Percentiles rank a stretch among this genome's conserved stretches.
Conservation (phyloP, 768 basidiomycete species). For the Suillus decipiens region DNA sequence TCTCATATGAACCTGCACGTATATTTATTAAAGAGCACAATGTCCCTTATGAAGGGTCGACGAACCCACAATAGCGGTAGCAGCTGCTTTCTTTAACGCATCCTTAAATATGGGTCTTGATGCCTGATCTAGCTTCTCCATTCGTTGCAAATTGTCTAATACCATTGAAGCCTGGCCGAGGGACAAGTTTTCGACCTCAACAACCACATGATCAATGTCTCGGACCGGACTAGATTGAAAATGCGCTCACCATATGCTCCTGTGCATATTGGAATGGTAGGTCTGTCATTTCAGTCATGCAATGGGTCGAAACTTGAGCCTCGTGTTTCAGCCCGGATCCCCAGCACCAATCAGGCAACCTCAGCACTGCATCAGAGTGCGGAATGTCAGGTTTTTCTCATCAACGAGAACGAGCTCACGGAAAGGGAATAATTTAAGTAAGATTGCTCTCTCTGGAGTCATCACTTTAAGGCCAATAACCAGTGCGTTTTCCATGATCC, state of each 20-base stretch:
- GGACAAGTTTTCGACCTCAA: background rate
- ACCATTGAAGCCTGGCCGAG: slow-evolving; percentile 12
- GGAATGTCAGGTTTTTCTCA: background rate
- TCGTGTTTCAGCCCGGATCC: slow-evolving; percentile 12
- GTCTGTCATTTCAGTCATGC: slow-evolving; percentile 2
- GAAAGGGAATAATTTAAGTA: slow-evolving; percentile 1
- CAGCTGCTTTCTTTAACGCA: slow-evolving; percentile 15
- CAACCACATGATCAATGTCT: background rate
- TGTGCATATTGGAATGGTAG: slow-evolving; percentile 9
- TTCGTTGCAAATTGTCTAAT: slow-evolving; percentile 15
- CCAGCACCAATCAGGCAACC: slow-evolving; percentile 15
- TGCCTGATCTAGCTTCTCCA: slow-evolving; percentile 14
- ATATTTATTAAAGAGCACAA: background rate
- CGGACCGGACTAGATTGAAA: too few relatives aligned
- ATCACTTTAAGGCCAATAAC: background rate
- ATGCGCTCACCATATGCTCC: slow-evolving; percentile 12
- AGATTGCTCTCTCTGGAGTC: slow-evolving; percentile 2
- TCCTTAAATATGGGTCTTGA: slow-evolving; percentile 3
- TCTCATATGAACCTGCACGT: slow-evolving; percentile 22
- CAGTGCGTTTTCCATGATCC: background rate
- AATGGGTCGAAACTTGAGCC: background rate
- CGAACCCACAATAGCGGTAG: slow-evolving; percentile 18
- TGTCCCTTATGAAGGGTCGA: background rate
- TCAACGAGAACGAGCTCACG: slow-evolving; percentile 8
- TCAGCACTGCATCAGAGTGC: slow-evolving; percentile 1